Evolutionary conservation across 2,329 filamentous ascomycete genomes (phyloP).

Genomic region (Diaporthe longicolla): DNA sequence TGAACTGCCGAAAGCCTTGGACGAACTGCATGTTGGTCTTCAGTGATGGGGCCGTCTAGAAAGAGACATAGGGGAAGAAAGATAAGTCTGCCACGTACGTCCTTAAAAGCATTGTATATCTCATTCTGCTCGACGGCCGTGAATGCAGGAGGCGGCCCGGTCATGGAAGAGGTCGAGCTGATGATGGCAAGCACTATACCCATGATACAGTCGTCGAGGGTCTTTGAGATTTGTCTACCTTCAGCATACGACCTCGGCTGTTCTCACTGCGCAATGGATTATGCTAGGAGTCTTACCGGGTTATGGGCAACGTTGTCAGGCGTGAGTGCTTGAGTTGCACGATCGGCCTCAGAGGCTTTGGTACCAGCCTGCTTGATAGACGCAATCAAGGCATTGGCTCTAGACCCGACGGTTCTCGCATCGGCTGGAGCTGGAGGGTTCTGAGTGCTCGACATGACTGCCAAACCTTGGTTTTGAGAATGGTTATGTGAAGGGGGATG

Average conservation of each 20-base stretch:
- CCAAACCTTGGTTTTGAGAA: neutral
- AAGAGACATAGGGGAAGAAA: neutral
- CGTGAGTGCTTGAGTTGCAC: neutral
- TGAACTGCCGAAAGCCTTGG: neutral
- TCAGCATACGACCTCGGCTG: neutral
- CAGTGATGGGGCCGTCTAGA: too few relatives aligned
- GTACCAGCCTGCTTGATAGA: neutral
- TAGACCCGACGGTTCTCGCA: neutral
- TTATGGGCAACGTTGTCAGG: neutral
- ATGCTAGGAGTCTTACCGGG: neutral
- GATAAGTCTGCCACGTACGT: neutral
- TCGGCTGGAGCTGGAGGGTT: neutral
- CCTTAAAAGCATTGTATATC: slow-evolving; percentile 3
- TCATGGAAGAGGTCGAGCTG: neutral
- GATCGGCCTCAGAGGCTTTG: neutral
- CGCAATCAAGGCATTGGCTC: neutral
- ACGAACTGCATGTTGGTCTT: neutral
- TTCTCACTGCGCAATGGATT: too few relatives aligned
- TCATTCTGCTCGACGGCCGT: neutral
- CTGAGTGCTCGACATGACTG: neutral
- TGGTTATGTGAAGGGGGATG: neutral
- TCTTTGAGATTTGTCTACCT: neutral
- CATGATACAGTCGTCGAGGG: neutral
- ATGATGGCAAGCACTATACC: neutral
- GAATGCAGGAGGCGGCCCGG: neutral